Percentiles rank a stretch among this genome's conserved stretches.
Evolutionary conservation across 768 basidiomycete genomes (phyloP).

Genomic region (Sporobolomyces phaffii): DNA sequence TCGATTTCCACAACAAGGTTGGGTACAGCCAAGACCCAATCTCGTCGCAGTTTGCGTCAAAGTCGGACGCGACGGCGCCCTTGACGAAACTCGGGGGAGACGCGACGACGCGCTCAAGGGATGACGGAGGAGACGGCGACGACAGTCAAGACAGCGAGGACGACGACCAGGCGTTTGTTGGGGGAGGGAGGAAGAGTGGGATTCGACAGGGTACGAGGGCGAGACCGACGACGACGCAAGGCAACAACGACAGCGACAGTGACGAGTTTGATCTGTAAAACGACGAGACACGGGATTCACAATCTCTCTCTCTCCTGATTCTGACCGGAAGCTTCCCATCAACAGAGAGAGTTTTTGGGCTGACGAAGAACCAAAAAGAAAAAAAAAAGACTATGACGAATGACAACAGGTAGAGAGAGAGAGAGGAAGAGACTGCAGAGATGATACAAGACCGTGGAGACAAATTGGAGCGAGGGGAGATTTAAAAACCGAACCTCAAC

Average conservation of each 20-base stretch:
- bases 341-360: too few relatives aligned
- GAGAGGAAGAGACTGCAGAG: too few relatives aligned
- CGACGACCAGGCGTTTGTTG: conserved; percentile 30
- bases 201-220: conserved; percentile 13
- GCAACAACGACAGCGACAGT: conserved; percentile 26
- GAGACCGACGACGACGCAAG: not conserved
- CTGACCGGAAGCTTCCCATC: too few relatives aligned
- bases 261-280: conserved; percentile 37
- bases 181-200: conserved; percentile 34
- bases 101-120: not conserved
- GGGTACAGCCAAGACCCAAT: conserved; percentile 12
- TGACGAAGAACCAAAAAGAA: too few relatives aligned
- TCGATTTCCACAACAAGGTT: conserved; percentile 38
- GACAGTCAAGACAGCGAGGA: conserved; percentile 30
- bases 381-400: too few relatives aligned
- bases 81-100: conserved; percentile 3
- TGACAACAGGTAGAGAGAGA: conserved; percentile 16
- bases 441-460: too few relatives aligned
- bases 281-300: too few relatives aligned
- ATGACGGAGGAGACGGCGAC: not conserved
- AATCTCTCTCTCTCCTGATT: not conserved
- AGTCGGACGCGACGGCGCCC: conserved; percentile 27
- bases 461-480: not conserved
- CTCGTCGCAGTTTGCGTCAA: conserved; percentile 17
- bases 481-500: conserved; percentile 37